These are phyloP conservation scores for Penicillium sp. DNA, from an alignment of 2,329 filamentous ascomycete species.

Conservation along the genomic window DNA sequence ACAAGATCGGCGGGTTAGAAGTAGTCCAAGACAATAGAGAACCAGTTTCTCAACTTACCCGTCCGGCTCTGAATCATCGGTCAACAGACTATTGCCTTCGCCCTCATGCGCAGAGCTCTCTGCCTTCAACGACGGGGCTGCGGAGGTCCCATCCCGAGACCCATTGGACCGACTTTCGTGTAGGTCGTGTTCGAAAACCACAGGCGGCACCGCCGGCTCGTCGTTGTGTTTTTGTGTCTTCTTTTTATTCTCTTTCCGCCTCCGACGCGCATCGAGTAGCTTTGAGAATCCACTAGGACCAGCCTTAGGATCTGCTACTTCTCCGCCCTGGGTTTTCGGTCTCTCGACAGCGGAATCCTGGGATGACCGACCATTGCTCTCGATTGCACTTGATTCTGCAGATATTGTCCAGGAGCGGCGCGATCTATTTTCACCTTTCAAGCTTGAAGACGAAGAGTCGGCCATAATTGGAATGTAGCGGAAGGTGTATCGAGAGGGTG, in stretches of 20 bases:
- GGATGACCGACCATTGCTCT: slow-evolving; percentile 32
- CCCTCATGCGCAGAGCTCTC: slow-evolving; percentile 18
- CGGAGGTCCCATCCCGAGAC: slow-evolving; percentile 21
- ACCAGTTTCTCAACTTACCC: slow-evolving; percentile 23
- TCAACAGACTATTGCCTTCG: slow-evolving; percentile 25
- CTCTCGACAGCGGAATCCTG: slow-evolving; percentile 33
- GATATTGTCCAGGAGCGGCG: slow-evolving; percentile 33
- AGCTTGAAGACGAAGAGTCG: slow-evolving; percentile 28
- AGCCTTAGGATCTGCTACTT: slow-evolving; percentile 31
- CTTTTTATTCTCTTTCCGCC: slow-evolving; percentile 37
- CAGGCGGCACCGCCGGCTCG: slow-evolving; percentile 18
- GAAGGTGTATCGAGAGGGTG: neutral
- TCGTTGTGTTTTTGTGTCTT: slow-evolving; percentile 20
- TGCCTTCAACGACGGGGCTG: slow-evolving; percentile 18
- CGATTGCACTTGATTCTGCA: slow-evolving; percentile 27
- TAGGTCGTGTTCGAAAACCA: slow-evolving; percentile 19
- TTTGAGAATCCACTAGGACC: slow-evolving; percentile 44
- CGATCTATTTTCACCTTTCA: slow-evolving; percentile 29
- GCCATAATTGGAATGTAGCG: slow-evolving; percentile 26
- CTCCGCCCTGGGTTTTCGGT: slow-evolving; percentile 34
- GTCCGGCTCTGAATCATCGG: slow-evolving; percentile 36
- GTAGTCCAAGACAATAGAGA: neutral
- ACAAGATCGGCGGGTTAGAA: slow-evolving; percentile 5
- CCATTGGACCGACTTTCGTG: slow-evolving; percentile 19
- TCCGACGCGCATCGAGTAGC: slow-evolving; percentile 39